Conservation (phyloP, 495 filamentous ascomycete species). For the Hyaloscypha finlandica region DNA sequence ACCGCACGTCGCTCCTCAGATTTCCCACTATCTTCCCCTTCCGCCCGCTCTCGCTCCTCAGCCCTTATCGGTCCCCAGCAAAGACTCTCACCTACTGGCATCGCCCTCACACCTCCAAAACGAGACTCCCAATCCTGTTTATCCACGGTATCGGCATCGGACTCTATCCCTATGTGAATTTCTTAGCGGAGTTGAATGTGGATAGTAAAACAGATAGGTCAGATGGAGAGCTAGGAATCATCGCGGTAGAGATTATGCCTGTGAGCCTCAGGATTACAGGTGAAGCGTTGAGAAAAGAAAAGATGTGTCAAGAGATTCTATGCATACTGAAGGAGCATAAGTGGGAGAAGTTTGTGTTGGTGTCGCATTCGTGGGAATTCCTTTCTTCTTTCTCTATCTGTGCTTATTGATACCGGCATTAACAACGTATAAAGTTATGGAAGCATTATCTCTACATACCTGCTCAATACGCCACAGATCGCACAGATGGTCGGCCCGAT, state of each 20-base stretch:
- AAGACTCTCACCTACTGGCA: slow-evolving; percentile 58
- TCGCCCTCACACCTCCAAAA: slow-evolving; percentile 57
- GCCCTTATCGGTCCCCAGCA: slow-evolving; percentile 40
- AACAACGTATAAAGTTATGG: slow-evolving; percentile 26
- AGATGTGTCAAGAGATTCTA: slow-evolving; percentile 40
- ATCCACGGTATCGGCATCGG: slow-evolving; percentile 69
- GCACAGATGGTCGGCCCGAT: slow-evolving; percentile 13
- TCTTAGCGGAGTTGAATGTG: slow-evolving; percentile 48
- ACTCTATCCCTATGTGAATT: slow-evolving; percentile 57
- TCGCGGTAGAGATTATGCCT: slow-evolving; percentile 52
- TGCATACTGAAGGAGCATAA: slow-evolving; percentile 42
- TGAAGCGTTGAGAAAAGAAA: slow-evolving; percentile 33
- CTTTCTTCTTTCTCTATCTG: too few species aligned
- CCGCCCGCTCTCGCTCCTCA: slow-evolving; percentile 46
- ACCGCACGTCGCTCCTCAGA: slow-evolving; percentile 29
- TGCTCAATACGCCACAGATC: slow-evolving; percentile 38
- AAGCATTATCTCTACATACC: slow-evolving; percentile 45
- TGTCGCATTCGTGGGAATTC: slow-evolving; percentile 5
- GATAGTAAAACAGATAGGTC: slow-evolving; percentile 36
- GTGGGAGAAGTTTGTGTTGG: slow-evolving; percentile 37
- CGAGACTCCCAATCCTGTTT: slow-evolving; percentile 57
- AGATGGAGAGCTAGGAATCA: slow-evolving; percentile 40
- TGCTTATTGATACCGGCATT: too few species aligned
- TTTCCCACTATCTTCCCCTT: slow-evolving; percentile 44
- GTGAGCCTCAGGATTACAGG: slow-evolving; percentile 45